phyloP scores from a whole-genome alignment of 108 stramenopile species.

The Bacterosira constricta region DNA sequence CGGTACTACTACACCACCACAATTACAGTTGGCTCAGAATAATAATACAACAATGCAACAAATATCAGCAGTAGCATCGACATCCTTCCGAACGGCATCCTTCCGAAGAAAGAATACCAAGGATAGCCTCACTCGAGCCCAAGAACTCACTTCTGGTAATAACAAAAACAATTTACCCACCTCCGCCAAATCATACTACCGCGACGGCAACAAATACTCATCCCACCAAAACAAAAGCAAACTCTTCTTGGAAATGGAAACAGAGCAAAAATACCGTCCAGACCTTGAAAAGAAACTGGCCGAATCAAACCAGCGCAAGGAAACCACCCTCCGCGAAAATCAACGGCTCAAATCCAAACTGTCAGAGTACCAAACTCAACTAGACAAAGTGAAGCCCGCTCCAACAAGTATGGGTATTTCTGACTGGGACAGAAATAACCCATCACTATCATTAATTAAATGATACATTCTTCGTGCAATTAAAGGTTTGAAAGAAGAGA shows the following conservation, averaged over 20 bases:
- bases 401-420: constrained; percentile 34
- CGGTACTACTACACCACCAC: no score
- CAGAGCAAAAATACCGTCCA: constrained; percentile 18
- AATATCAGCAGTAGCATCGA: neutral
- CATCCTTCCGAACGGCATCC: no score
- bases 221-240: constrained; percentile 27
- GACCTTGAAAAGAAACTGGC: constrained; percentile 33
- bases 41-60: neutral
- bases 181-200: constrained; percentile 4
- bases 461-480: no score
- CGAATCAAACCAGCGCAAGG: constrained; percentile 29
- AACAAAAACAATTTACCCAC: neutral
- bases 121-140: constrained; percentile 25
- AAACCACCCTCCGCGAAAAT: constrained; percentile 36
- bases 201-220: constrained; percentile 1
- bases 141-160: constrained; percentile 13
- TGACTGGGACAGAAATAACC: no score
- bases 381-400: constrained; percentile 36
- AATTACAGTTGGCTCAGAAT: no score
- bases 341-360: constrained; percentile 22
- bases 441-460: no score
- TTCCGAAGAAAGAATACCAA: neutral
- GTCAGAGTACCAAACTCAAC: constrained; percentile 19
- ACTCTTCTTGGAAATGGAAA: constrained; percentile 28
- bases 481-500: no score